Evolutionary conservation across 2,329 filamentous ascomycete species (phyloP).

Genomic region (Neurospora crassa): DNA sequence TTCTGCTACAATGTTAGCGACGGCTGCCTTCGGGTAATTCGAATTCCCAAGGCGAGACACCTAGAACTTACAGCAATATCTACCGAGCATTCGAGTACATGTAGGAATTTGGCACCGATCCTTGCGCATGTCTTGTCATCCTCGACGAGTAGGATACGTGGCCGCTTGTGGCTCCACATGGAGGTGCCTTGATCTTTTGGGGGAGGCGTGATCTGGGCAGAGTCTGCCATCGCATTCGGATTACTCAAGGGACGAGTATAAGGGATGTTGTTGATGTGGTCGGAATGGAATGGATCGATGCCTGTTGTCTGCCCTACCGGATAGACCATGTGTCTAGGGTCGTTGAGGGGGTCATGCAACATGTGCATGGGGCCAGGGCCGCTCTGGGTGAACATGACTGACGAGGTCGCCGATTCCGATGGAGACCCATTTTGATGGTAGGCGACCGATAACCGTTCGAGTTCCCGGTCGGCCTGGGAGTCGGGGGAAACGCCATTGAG

Average conservation of each 20-base stretch:
- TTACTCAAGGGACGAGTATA: slow-evolving; percentile 67
- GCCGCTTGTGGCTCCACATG: slow-evolving; percentile 53
- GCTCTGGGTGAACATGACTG: slow-evolving; percentile 42
- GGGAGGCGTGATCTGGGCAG: slow-evolving; percentile 27
- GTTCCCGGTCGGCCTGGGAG: slow-evolving; percentile 41
- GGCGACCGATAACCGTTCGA: slow-evolving; percentile 45
- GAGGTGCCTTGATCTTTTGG: slow-evolving; percentile 30
- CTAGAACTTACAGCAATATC: slow-evolving; percentile 50
- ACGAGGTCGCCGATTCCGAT: slow-evolving; percentile 40
- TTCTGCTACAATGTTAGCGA: slow-evolving; percentile 36
- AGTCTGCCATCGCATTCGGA: slow-evolving; percentile 31
- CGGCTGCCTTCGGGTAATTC: not conserved
- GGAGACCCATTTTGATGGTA: slow-evolving; percentile 40
- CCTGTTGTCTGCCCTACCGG: slow-evolving; percentile 84
- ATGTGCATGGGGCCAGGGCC: slow-evolving; percentile 29
- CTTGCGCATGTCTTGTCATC: slow-evolving; percentile 60
- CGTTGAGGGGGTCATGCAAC: slow-evolving; percentile 41
- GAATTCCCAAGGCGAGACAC: not conserved
- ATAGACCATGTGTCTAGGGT: slow-evolving; percentile 66
- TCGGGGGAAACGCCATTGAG: slow-evolving; percentile 43
- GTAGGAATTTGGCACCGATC: slow-evolving; percentile 59
- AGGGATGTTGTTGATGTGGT: slow-evolving; percentile 90
- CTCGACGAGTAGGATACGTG: slow-evolving; percentile 83
- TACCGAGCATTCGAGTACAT: slow-evolving; percentile 56
- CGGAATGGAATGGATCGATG: slow-evolving; percentile 89